Base-by-base conservation (phyloP, 495 filamentous ascomycete species). In the Cercophora newfieldiana region DNA sequence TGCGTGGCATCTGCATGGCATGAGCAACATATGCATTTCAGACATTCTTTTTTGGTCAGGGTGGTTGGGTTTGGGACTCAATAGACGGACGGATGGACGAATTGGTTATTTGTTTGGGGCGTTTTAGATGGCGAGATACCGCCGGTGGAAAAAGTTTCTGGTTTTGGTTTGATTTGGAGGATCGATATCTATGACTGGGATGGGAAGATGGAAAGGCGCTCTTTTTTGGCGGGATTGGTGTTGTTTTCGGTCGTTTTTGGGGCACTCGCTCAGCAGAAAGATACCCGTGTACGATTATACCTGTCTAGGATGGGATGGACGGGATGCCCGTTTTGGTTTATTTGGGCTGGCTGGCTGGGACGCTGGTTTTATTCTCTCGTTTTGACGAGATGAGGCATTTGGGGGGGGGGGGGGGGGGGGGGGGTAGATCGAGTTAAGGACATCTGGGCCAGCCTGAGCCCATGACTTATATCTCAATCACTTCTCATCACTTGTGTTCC, bases 251-350 rank as follows among this genome's bases (percentile, higher is more conserved):
- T 16, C n/a, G 55, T 30, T 58, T 7, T 58, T 30, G 50, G 22
- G 22, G 7, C 21, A 22, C 21, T 58, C 55, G 18, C 26, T 58
- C 19, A 12, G 10, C 26, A 24, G n/a, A 33, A 25, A 60, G 58
- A 60, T 60, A 60, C 58, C 58, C 58, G 58, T 60, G 58, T 60
- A 60, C 58, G 58, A 60, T 47, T 60, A 60, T 22, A 24, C n/a
- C 21, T 19, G 8, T 53, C 50, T 53, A 19, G n/a, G 2, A 8
- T 7, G 50, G 4, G 2, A 7, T 22, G 6, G 24, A 26, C 22
- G n/a, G 50, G 50, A 24, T 14, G 19, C 8, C 21, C 10, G 6
- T 24, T 51, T 51, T 51, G 4, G 10, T 53, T 10, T 26, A 22
- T 7, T 5, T 5, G 37, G 37, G 37, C 10, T 44, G 37, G 37